Evolutionary conservation across 2,329 filamentous ascomycete genomes (phyloP).

Genomic region (Fusarium musae): DNA sequence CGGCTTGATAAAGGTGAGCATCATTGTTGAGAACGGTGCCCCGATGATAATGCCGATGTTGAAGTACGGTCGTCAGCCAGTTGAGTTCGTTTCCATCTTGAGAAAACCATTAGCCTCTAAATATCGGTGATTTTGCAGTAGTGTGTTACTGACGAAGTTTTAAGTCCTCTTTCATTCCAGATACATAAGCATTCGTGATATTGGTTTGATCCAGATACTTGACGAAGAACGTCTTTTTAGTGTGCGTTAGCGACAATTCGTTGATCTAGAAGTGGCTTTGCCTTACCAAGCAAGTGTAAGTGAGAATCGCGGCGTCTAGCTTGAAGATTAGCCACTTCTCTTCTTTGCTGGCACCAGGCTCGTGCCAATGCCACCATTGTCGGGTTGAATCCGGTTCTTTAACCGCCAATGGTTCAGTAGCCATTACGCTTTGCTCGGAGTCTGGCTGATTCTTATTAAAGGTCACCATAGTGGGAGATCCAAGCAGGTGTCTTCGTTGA

Average conservation of each 20-base stretch:
- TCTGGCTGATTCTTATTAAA: neutral
- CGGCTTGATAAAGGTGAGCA: too few relatives aligned
- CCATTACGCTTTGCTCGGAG: neutral
- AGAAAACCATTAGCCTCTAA: too few relatives aligned
- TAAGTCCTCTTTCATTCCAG: neutral
- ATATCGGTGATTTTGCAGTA: fast-evolving
- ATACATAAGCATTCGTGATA: neutral
- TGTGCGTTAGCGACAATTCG: fast-evolving
- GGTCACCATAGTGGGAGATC: fast-evolving
- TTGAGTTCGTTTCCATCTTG: too few relatives aligned
- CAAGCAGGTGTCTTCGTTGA: neutral
- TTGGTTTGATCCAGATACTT: neutral
- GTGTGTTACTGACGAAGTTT: too few relatives aligned
- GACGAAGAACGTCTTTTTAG: neutral
- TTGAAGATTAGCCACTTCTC: neutral
- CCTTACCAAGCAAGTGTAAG: fast-evolving
- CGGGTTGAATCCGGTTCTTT: fast-evolving
- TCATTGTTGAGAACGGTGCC: too few relatives aligned
- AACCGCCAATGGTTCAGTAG: neutral
- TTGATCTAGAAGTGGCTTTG: neutral
- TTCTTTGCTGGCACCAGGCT: neutral
- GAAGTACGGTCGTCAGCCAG: too few relatives aligned
- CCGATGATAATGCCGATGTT: too few relatives aligned
- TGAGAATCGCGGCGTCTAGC: neutral
- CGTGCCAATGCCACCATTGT: neutral